Evolutionary conservation across 345 rosid genomes (phyloP).

Genomic region (Citrus medica): DNA sequence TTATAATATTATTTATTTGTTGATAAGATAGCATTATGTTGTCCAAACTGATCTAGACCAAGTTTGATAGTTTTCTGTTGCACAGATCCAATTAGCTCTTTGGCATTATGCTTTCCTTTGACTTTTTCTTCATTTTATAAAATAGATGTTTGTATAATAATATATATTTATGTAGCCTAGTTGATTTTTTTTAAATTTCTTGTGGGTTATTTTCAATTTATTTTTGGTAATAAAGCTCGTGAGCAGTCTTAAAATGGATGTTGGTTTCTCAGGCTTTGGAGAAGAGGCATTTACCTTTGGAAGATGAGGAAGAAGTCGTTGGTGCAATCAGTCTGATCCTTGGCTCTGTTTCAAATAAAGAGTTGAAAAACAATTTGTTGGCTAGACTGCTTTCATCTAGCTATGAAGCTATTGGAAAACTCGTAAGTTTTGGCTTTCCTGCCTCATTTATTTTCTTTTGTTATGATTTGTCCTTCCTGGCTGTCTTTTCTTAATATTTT

Average conservation of each 20-base stretch:
- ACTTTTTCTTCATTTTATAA: not conserved
- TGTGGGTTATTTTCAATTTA: too few species aligned
- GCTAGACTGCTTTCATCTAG: conserved; percentile 82
- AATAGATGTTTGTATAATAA: not conserved
- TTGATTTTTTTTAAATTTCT: too few species aligned
- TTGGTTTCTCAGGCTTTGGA: conserved; percentile 54
- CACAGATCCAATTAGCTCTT: too few species aligned
- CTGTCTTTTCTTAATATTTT: not conserved
- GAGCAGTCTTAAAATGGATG: not conserved
- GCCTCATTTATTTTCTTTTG: conserved; percentile 9
- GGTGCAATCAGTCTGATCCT: conserved; percentile 70
- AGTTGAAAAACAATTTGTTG: conserved; percentile 72
- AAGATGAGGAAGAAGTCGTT: conserved; percentile 90
- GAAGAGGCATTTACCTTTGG: conserved; percentile 67
- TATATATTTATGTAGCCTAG: not conserved
- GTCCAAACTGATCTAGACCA: not conserved
- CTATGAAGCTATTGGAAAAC: conserved; percentile 76
- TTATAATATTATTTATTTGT: not conserved
- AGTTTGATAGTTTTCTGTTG: not conserved
- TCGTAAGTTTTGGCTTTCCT: conserved; percentile 49
- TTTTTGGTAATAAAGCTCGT: not conserved
- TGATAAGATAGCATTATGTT: not conserved
- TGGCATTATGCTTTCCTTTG: not conserved
- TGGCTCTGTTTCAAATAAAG: conserved; percentile 62
- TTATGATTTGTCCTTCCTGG: not conserved